Conservation (phyloP, 768 basidiomycete genomes). For the Austroboletus festivus region DNA sequence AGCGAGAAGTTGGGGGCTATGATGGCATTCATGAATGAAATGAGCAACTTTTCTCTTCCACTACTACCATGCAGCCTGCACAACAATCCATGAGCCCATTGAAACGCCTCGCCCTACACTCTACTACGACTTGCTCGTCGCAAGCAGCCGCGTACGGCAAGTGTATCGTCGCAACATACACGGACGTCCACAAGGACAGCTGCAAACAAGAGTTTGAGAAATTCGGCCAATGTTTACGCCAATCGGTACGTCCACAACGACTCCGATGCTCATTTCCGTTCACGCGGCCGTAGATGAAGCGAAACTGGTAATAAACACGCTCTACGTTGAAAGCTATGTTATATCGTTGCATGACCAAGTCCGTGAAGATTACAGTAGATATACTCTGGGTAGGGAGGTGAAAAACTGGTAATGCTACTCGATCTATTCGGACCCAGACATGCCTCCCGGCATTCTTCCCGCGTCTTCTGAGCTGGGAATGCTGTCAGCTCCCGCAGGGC, state of each 20-base stretch:
- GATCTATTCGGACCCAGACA: constrained; percentile 17
- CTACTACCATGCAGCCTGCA: constrained; percentile 22
- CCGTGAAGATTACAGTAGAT: constrained; percentile 19
- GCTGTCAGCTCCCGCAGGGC: constrained; percentile 21
- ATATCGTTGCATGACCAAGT: constrained; percentile 7
- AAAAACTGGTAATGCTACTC: constrained; percentile 17
- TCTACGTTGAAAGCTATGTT: neutral
- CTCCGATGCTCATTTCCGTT: neutral
- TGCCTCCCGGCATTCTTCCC: constrained; percentile 34
- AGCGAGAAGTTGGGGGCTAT: neutral
- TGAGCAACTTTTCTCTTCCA: neutral
- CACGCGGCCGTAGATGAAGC: constrained; percentile 43
- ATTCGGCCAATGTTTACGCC: constrained; percentile 79
- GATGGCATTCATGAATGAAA: too few relatives aligned
- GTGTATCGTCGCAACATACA: constrained; percentile 81
- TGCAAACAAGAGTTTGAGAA: constrained; percentile 82
- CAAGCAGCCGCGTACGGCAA: constrained; percentile 83
- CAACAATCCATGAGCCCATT: constrained; percentile 43
- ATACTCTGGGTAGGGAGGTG: constrained; percentile 2
- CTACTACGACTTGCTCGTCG: constrained; percentile 66
- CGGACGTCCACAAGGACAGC: constrained; percentile 78
- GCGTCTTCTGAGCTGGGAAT: constrained; percentile 38
- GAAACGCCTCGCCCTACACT: constrained; percentile 62
- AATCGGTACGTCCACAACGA: constrained; percentile 55
- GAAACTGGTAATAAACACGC: constrained; percentile 44